These are phyloP conservation scores for Pezicula rhizophila DNA, from an alignment of 2,329 filamentous ascomycete genomes.

Conservation along the genomic window DNA sequence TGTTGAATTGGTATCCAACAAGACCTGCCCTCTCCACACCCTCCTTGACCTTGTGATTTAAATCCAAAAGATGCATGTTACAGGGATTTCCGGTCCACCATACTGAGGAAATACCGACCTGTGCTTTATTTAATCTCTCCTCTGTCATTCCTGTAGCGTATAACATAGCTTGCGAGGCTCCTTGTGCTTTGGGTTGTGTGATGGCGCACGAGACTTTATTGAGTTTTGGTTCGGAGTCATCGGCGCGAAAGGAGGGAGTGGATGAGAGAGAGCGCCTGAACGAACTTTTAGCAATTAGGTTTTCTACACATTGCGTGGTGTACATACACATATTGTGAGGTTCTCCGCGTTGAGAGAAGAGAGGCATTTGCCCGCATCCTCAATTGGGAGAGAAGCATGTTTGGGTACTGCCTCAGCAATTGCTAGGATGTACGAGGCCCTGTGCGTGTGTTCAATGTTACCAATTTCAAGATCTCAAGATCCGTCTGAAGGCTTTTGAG, in stretches of 20 bases:
- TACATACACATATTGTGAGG: constrained; percentile 25
- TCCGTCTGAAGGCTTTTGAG: background rate
- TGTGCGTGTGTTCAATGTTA: background rate
- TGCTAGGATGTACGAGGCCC: background rate
- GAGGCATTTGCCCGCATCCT: constrained; percentile 22
- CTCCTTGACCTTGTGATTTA: constrained; percentile 49
- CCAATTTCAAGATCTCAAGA: background rate
- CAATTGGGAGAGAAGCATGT: constrained; percentile 24
- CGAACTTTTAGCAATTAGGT: constrained; percentile 6
- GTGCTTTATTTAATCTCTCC: constrained; percentile 88
- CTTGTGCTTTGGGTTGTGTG: constrained; percentile 96
- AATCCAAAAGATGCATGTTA: constrained; percentile 96
- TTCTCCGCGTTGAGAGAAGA: constrained; percentile 20
- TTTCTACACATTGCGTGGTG: background rate
- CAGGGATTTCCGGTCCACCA: constrained; percentile 98
- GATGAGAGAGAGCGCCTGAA: constrained; percentile 26
- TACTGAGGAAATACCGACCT: constrained; percentile 95
- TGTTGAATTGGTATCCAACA: constrained; percentile 97
- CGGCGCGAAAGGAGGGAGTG: constrained; percentile 19
- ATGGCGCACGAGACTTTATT: constrained; percentile 82
- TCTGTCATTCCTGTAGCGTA: constrained; percentile 89
- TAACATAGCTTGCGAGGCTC: constrained; percentile 97
- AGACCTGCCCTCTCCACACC: constrained; percentile 71
- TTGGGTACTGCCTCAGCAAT: background rate
- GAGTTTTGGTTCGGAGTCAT: constrained; percentile 40